Evolutionary conservation across 768 basidiomycete species (phyloP).

Genomic region (Suillus ampliporus): DNA sequence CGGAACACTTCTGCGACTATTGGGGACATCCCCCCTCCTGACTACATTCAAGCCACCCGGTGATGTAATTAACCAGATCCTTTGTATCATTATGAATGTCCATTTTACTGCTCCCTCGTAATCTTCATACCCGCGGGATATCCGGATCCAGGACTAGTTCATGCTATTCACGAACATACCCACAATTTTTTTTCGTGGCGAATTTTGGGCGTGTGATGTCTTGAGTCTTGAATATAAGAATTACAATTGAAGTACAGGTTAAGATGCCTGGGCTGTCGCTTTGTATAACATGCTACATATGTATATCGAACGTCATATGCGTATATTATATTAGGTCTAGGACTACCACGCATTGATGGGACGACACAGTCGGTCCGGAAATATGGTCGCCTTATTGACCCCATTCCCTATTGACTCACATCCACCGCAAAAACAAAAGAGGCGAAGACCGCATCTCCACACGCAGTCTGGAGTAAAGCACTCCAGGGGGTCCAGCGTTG

Average conservation of each 20-base stretch:
- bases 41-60: slow-evolving; percentile 26
- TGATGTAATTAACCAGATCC: neutral
- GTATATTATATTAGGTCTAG: neutral
- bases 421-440: neutral
- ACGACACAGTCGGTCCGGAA: no score
- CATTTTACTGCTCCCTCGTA: neutral
- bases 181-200: neutral
- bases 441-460: neutral
- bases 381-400: no score
- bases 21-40: slow-evolving; percentile 28
- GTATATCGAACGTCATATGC: neutral
- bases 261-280: neutral
- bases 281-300: neutral
- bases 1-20: slow-evolving; percentile 18
- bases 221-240: neutral
- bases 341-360: neutral
- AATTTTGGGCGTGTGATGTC: neutral
- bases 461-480: neutral
- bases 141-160: neutral
- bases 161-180: neutral
- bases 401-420: neutral
- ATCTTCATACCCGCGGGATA: neutral
- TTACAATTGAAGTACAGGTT: neutral
- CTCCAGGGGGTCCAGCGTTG: no score
- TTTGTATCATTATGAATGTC: no score